Base-by-base conservation (phyloP, 495 filamentous ascomycete genomes). In the Aspergillus baeticus region DNA sequence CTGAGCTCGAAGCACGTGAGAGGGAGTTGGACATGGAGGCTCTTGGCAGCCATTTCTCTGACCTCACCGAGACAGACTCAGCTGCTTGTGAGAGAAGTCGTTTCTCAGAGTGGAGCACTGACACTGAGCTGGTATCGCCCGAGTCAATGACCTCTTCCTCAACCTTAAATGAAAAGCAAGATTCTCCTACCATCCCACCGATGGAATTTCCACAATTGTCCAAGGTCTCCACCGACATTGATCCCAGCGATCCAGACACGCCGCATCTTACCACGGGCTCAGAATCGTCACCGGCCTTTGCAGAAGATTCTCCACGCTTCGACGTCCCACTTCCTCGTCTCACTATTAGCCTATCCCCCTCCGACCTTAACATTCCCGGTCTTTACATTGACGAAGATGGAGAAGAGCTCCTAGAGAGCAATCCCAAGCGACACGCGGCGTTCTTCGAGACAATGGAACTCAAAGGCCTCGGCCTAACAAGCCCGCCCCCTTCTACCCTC, bases 51-150 rank as follows among this genome's bases (percentile, higher is more conserved):
- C 69, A 72, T 52, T 77, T 78, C 44, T 79, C 76, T 5, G 71
- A 71, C 49, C 63, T 74, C 54, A 78, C 68, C 2, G 72, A 74
- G 39, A 66, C 66, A 22, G 75, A 70, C 10, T 72, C 71, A 20
- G 61, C 50, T 15, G 48, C 59, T 6, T 62, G 54, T 11, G 73
- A 78, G 42, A 59, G 51, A 53, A 79, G 74, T 50, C 74, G 67
- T n/a, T 79, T 79, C 50, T 79, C 76, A 0, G 70, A 77, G 64
- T 79, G 76, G 76, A 76, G 74, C 46, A 70, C 73, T 4, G 72
- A 76, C 39, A 75, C 66, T 6, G 74, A 75, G 7, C 50, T 58
- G 29, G 58, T 67, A 46, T 72, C 74, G 3, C 70, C 69, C n/a
- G 72, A 69, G 31, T 77, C 74, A 8, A 72, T 73, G 63, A 61